phyloP scores from a whole-genome alignment of 148 eudicot genomes.

The Polygonum aviculare region DNA sequence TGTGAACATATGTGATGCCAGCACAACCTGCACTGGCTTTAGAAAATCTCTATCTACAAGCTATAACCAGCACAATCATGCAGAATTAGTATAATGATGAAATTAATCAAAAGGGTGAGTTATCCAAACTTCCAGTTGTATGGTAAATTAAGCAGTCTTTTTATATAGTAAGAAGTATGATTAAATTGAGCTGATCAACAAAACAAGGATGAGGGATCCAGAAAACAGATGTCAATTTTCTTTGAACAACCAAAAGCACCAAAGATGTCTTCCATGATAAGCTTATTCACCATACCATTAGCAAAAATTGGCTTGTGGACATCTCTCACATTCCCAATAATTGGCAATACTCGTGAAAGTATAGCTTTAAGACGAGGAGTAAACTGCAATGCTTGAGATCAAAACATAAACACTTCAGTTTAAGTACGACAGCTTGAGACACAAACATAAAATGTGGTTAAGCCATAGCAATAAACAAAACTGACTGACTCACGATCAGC shows the following conservation, averaged over 20 bases:
- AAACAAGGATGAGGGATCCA: not conserved
- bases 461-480: not conserved
- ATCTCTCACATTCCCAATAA: constrained; percentile 88
- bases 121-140: not conserved
- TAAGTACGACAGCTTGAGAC: constrained; percentile 11
- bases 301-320: constrained; percentile 77
- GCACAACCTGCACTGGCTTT: not conserved
- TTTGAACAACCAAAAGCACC: not conserved
- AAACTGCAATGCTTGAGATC: constrained; percentile 71
- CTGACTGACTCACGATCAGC: constrained; percentile 61
- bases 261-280: not conserved
- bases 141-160: not conserved
- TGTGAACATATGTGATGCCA: not conserved
- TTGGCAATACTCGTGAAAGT: constrained; percentile 82
- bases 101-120: not conserved
- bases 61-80: not conserved
- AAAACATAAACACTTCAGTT: constrained; percentile 19
- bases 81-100: not conserved
- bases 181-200: not conserved
- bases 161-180: not conserved
- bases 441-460: not conserved
- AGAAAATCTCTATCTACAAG: not conserved
- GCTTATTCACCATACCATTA: constrained; percentile 41
- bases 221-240: not conserved
- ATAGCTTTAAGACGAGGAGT: constrained; percentile 83